Percentiles rank a stretch among this genome's conserved stretches.
phyloP scores from a whole-genome alignment of 2,329 filamentous ascomycete species.

The Colletotrichum sp. region DNA sequence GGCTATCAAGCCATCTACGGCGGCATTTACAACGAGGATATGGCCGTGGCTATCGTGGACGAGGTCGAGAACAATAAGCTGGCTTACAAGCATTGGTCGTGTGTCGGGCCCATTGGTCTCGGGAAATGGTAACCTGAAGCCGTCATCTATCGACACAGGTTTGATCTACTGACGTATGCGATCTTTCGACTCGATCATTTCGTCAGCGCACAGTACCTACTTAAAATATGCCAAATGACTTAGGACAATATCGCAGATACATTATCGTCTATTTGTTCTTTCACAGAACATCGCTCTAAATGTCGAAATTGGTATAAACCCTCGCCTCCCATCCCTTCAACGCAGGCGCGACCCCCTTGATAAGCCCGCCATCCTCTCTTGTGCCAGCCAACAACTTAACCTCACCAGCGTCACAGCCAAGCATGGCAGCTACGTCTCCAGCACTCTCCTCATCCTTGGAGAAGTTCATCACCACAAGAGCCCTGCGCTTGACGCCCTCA shows the following conservation, averaged over 20 bases:
- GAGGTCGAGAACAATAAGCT: background rate
- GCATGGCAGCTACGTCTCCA: slow-evolving; percentile 24
- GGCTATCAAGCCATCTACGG: background rate
- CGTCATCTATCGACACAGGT: background rate
- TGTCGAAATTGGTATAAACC: slow-evolving; percentile 27
- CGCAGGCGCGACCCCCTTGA: background rate
- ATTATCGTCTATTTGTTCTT: background rate
- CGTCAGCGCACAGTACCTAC: background rate
- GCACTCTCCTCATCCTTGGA: slow-evolving; percentile 37
- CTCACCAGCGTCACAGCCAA: slow-evolving; percentile 25
- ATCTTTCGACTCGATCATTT: background rate
- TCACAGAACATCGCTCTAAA: background rate
- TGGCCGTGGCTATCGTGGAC: background rate
- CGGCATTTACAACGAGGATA: background rate
- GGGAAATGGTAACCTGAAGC: background rate
- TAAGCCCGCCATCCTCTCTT: background rate
- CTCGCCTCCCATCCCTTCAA: slow-evolving; percentile 33
- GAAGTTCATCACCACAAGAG: slow-evolving; percentile 53
- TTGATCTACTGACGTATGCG: background rate
- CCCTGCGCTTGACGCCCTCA: slow-evolving; percentile 28
- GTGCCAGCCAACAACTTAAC: slow-evolving; percentile 32
- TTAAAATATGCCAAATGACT: no score
- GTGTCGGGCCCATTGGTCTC: background rate
- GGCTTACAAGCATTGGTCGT: background rate
- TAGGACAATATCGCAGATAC: background rate